Evolutionary conservation across 129 eudicot species (phyloP).

Genomic region (Flaveria sonorensis): DNA sequence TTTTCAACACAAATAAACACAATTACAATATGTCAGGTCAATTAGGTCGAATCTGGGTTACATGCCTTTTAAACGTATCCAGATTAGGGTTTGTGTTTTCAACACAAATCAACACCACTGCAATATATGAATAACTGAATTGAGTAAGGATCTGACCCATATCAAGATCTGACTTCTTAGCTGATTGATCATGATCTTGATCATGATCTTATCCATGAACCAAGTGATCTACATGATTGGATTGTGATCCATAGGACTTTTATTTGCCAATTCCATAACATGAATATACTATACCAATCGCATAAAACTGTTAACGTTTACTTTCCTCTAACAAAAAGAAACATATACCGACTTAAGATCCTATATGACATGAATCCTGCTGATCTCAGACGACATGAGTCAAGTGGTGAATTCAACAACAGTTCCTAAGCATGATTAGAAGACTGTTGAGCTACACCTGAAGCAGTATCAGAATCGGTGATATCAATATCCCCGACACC

Average conservation of each 20-base stretch:
- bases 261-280: neutral
- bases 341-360: neutral
- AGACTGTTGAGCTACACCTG: slow-evolving; percentile 19
- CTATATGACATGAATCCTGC: neutral
- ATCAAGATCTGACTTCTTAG: neutral
- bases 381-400: neutral
- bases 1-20: no score
- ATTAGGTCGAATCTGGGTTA: no score
- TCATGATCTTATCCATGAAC: neutral
- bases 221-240: neutral
- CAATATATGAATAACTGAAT: neutral
- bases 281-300: neutral
- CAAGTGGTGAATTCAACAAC: neutral
- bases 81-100: no score
- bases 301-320: neutral
- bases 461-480: slow-evolving; percentile 20
- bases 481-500: slow-evolving; percentile 51
- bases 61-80: no score
- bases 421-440: slow-evolving; percentile 1
- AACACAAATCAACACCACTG: neutral
- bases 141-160: neutral
- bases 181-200: neutral
- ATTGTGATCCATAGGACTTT: neutral
- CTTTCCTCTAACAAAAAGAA: neutral
- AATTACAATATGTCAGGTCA: no score